phyloP scores from a whole-genome alignment of 2,329 filamentous ascomycete genomes.

The Colletotrichum theobromicola region DNA sequence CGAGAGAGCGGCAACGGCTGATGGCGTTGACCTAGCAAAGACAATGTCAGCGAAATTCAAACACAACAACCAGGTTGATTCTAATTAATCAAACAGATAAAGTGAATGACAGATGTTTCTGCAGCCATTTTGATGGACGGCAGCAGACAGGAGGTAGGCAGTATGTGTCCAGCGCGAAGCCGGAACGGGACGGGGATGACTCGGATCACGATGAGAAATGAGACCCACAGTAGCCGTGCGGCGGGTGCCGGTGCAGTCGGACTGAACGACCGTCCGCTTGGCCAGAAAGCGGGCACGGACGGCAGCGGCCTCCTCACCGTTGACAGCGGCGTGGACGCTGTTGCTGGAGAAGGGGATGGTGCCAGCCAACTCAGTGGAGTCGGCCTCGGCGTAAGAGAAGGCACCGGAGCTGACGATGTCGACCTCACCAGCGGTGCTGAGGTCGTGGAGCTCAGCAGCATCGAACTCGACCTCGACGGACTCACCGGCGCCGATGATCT shows the following conservation, averaged over 20 bases:
- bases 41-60: not conserved
- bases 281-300: constrained; percentile 47
- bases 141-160: not conserved
- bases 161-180: not conserved
- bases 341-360: constrained; percentile 65
- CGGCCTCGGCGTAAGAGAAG: constrained; percentile 58
- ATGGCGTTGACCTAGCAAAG: constrained; percentile 47
- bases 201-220: too few species aligned
- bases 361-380: constrained; percentile 60
- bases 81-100: not conserved
- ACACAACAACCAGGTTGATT: not conserved
- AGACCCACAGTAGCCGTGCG: constrained; percentile 40
- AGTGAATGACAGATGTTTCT: not conserved
- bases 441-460: constrained; percentile 60
- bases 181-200: not conserved
- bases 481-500: constrained; percentile 51
- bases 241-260: constrained; percentile 57
- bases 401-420: constrained; percentile 60
- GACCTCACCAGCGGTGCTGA: constrained; percentile 56
- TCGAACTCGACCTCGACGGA: constrained; percentile 60
- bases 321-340: constrained; percentile 59
- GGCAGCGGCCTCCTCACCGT: constrained; percentile 58
- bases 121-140: not conserved
- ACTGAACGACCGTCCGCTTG: constrained; percentile 58
- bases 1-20: constrained; percentile 57